Percentiles rank a stretch among this genome's conserved stretches.
phyloP scores from a whole-genome alignment of 257 asterid genomes.

The Nicotiana undulata region DNA sequence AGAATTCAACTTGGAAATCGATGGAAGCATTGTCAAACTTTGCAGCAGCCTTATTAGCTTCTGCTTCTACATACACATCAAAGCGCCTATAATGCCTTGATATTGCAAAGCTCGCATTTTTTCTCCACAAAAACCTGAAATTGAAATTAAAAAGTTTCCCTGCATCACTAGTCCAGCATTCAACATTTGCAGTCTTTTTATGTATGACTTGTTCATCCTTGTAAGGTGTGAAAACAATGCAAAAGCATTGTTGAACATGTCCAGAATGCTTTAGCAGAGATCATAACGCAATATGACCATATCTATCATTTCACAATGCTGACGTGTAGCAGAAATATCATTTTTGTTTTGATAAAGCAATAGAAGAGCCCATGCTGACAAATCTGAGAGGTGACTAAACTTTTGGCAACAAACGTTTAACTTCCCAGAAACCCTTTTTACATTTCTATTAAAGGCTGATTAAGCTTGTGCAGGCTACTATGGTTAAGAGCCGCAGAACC shows the following conservation, averaged over 20 bases:
- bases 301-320: neutral
- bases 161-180: neutral
- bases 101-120: conserved; percentile 85
- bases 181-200: neutral
- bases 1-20: conserved; percentile 79
- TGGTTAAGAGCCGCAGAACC: neutral
- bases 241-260: neutral
- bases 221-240: neutral
- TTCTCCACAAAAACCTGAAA: conserved; percentile 86
- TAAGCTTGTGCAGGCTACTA: neutral
- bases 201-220: neutral
- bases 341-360: neutral
- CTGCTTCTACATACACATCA: conserved; percentile 89
- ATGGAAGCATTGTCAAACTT: conserved; percentile 83
- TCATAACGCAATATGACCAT: neutral
- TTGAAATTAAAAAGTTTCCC: neutral
- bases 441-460: neutral
- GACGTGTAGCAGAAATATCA: neutral
- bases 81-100: conserved; percentile 90
- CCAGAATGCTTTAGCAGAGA: neutral
- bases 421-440: neutral
- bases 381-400: neutral
- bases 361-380: neutral
- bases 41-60: conserved; percentile 87
- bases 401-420: neutral